phyloP scores from a whole-genome alignment of 139 green algal species.

The Diplosphaera chodatii region DNA sequence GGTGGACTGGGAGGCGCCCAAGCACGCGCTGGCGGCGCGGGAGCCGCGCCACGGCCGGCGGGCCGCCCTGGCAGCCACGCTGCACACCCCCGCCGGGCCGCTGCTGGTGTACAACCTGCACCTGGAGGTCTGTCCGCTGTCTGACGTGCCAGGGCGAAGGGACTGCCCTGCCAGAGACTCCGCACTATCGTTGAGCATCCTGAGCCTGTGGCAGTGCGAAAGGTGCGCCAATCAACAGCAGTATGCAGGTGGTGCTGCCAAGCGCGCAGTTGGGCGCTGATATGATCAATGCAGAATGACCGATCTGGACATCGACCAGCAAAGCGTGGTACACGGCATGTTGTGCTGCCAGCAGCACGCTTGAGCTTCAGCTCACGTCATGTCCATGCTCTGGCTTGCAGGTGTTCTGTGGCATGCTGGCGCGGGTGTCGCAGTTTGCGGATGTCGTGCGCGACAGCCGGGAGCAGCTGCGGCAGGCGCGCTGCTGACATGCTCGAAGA shows the following conservation, averaged over 20 bases:
- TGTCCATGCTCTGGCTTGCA: constrained; percentile 14
- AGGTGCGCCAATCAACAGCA: too few species aligned
- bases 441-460: constrained; percentile 64
- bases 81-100: constrained; percentile 41
- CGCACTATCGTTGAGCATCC: too few species aligned
- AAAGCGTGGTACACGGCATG: too few species aligned
- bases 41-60: constrained; percentile 62
- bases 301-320: too few species aligned
- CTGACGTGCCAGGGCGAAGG: too few species aligned
- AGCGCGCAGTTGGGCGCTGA: too few species aligned
- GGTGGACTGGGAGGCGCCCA: constrained; percentile 64
- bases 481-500: too few species aligned
- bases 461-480: constrained; percentile 19
- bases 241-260: too few species aligned
- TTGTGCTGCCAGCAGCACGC: background rate
- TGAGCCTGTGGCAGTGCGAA: too few species aligned
- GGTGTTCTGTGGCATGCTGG: constrained; percentile 82
- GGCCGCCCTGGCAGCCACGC: constrained; percentile 49
- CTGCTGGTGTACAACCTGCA: constrained; percentile 76
- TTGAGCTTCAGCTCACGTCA: too few species aligned
- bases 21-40: constrained; percentile 24
- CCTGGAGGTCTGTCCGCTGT: constrained; percentile 63
- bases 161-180: too few species aligned
- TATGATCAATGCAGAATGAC: too few species aligned
- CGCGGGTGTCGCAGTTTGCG: constrained; percentile 66